These are phyloP conservation scores for Sphaerulina musiva DNA, from an alignment of 2,329 filamentous ascomycete genomes.

Conservation along the genomic window DNA sequence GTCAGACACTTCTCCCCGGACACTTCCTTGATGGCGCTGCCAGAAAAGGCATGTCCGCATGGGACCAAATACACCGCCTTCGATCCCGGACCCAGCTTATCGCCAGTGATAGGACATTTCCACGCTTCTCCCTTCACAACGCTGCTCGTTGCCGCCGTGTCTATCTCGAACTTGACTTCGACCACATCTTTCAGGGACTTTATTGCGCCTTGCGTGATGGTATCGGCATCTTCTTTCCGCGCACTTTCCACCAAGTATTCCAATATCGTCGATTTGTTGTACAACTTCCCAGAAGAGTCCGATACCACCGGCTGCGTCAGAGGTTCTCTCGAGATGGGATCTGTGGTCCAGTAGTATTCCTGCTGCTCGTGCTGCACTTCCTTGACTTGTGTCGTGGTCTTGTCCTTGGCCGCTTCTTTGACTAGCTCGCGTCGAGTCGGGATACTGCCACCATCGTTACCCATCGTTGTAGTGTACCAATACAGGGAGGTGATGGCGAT, in stretches of 20 bases:
- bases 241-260: slow-evolving; percentile 54
- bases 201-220: slow-evolving; percentile 56
- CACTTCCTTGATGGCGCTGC: slow-evolving; percentile 65
- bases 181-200: slow-evolving; percentile 79
- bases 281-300: slow-evolving; percentile 75
- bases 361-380: slow-evolving; percentile 79
- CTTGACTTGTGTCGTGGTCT: slow-evolving; percentile 79
- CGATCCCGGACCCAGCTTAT: slow-evolving; percentile 70
- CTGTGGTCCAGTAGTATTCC: slow-evolving; percentile 78
- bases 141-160: slow-evolving; percentile 36
- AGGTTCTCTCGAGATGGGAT: slow-evolving; percentile 73
- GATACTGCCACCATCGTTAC: slow-evolving; percentile 94
- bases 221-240: slow-evolving; percentile 55
- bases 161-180: slow-evolving; percentile 68
- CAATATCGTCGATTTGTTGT: slow-evolving; percentile 90
- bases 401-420: slow-evolving; percentile 78
- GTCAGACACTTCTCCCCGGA: slow-evolving; percentile 53
- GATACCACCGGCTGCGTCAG: slow-evolving; percentile 73
- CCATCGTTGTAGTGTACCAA: slow-evolving; percentile 53
- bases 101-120: slow-evolving; percentile 82
- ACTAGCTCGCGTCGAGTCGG: slow-evolving; percentile 93
- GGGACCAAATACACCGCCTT: slow-evolving; percentile 87
- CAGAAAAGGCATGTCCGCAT: slow-evolving; percentile 90
- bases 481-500: neutral
- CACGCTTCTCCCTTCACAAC: slow-evolving; percentile 48